Conservation (phyloP, 768 basidiomycete species). For the Tylopilus sp. region DNA sequence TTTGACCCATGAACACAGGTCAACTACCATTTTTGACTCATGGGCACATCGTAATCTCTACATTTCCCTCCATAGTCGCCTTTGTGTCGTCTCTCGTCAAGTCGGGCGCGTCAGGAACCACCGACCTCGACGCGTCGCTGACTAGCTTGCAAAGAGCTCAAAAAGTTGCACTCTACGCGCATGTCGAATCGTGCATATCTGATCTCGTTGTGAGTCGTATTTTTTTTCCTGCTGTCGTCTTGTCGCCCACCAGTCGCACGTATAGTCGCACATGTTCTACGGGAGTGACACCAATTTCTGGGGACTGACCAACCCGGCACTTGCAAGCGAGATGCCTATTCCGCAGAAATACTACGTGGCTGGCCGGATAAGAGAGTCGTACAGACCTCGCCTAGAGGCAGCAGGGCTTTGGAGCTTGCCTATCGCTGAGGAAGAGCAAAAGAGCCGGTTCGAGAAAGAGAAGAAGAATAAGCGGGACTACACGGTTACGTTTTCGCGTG, state of each 20-base stretch:
- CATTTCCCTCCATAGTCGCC: slow-evolving; percentile 59
- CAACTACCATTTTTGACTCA: slow-evolving; percentile 70
- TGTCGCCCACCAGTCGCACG: slow-evolving; percentile 5
- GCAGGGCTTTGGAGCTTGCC: slow-evolving; percentile 59
- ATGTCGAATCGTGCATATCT: slow-evolving; percentile 63
- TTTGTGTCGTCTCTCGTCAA: slow-evolving; percentile 55
- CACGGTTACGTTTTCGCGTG: slow-evolving; percentile 43
- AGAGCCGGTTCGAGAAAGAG: slow-evolving; percentile 31
- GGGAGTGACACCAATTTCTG: slow-evolving; percentile 62
- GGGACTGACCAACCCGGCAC: slow-evolving; percentile 48
- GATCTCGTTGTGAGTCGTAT: slow-evolving; percentile 60
- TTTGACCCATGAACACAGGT: slow-evolving; percentile 40
- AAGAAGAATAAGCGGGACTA: slow-evolving; percentile 34
- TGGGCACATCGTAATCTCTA: slow-evolving; percentile 46
- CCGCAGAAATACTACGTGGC: slow-evolving; percentile 79
- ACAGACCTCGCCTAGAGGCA: slow-evolving; percentile 56
- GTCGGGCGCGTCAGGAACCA: slow-evolving; percentile 26
- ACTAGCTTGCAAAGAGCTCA: slow-evolving; percentile 47
- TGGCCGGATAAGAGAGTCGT: slow-evolving; percentile 52
- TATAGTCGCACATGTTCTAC: slow-evolving; percentile 62
- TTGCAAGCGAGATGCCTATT: slow-evolving; percentile 56
- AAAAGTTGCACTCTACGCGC: slow-evolving; percentile 59
- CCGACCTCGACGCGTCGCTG: slow-evolving; percentile 50
- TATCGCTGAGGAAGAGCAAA: slow-evolving; percentile 39
- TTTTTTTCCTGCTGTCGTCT: neutral